Base-by-base conservation (phyloP, 1,284 basidiomycete species). In the Malassezia vespertilionis region DNA sequence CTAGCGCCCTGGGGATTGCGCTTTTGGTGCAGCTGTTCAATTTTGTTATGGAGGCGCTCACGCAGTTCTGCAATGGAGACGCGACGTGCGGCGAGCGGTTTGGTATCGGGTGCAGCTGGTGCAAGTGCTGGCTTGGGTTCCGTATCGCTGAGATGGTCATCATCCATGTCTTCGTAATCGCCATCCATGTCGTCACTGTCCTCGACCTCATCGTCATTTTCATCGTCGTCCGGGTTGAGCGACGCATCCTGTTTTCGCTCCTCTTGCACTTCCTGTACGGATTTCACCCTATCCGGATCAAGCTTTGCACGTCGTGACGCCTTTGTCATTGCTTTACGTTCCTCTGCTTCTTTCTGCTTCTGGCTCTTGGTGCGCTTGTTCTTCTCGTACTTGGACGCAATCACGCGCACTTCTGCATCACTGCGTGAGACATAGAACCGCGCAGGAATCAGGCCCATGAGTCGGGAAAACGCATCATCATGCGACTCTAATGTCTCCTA, bases 321-420 rank as follows among this genome's bases (percentile, higher is more conserved):
- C 12, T 53, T 52, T 11, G 52, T 42, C 42, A 52, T 53, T 7
- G 57, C 44, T 46, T 69, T 69, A 33, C 58, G 54, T 40, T 56
- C 55, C n/a, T 54, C 46, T 1, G 60, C 60, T 27, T 64, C 58
- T 34, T 58, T 51, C 38, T 62, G 59, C 28, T 58, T 59, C 46
- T 69, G 60, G 36, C 54, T 56, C 58, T 66, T 63, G 41, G 58
- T 62, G 45, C 57, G 56, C 39, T 62, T 66, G 55, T 66, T 69
- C 54, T 69, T 69, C 49, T 60, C 56, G 57, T 57, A 67, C 41
- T 65, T 63, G 33, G 53, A 47, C 4, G 53, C 55, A 12, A 39
- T 46, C 33, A 58, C 63, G n/a, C 45, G 41, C 8, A 52, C 58
- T 12, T 59, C 55, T 23, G 56, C 50, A 18, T 59, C 53, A 11